phyloP scores from a whole-genome alignment of 805 yeast species.

The Ogataea thermomethanolica region DNA sequence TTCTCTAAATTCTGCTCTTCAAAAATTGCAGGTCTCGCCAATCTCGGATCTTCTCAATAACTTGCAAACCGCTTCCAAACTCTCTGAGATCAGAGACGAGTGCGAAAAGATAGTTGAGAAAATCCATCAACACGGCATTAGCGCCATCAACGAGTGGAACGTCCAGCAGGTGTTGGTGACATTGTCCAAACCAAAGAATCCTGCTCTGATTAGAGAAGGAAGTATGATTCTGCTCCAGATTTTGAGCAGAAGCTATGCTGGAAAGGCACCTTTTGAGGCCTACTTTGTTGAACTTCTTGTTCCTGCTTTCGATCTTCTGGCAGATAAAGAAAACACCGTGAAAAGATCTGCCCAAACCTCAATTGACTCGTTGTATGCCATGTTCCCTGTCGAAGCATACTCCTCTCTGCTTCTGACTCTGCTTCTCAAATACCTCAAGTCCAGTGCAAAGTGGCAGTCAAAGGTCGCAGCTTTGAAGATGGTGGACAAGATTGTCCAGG shows the following conservation, averaged over 20 bases:
- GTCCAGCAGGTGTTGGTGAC: conserved; percentile 60
- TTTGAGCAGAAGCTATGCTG: conserved; percentile 56
- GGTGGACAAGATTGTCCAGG: conserved; percentile 71
- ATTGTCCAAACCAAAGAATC: conserved; percentile 68
- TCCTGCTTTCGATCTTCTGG: conserved; percentile 62
- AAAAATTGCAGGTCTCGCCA: conserved; percentile 63
- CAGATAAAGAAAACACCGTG: conserved; percentile 87
- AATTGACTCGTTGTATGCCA: conserved; percentile 62
- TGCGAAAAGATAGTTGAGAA: conserved; percentile 51
- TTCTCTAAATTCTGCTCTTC: conserved; percentile 61
- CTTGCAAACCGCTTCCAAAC: conserved; percentile 48
- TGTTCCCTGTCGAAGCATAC: conserved; percentile 74
- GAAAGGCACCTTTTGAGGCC: conserved; percentile 71
- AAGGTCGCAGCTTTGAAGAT: conserved; percentile 75
- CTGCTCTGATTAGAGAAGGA: conserved; percentile 73
- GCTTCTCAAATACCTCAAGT: conserved; percentile 59
- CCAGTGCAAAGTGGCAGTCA: conserved; percentile 92
- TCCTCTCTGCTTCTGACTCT: conserved; percentile 65
- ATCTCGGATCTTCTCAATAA: conserved; percentile 53
- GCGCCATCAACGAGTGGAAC: conserved; percentile 60
- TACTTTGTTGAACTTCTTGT: conserved; percentile 62
- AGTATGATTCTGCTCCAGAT: conserved; percentile 59
- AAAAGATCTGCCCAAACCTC: conserved; percentile 84
- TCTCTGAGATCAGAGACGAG: conserved; percentile 53
- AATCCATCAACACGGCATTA: conserved; percentile 43